A percentile compares a stretch with the other conserved stretches of the same genome.
phyloP scores from a whole-genome alignment of 1,284 basidiomycete genomes.

The Paramarasmius palmivorus region DNA sequence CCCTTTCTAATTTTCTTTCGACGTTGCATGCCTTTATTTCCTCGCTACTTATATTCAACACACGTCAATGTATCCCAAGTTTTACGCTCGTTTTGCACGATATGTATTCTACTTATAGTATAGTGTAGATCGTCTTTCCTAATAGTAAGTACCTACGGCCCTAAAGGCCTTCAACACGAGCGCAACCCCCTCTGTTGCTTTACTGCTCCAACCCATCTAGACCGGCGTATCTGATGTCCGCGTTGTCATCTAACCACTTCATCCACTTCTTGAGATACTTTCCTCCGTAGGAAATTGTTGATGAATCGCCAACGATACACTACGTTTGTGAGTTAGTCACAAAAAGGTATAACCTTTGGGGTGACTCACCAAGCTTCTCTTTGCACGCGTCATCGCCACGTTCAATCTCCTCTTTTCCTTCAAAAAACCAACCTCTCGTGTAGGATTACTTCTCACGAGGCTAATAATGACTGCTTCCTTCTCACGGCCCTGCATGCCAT shows the following conservation, averaged over 20 bases:
- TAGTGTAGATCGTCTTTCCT: too few species aligned
- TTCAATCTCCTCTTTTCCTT: conserved; percentile 90
- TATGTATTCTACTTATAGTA: too few species aligned
- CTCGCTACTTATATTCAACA: background rate
- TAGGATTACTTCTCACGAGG: conserved; percentile 86
- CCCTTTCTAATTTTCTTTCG: conserved; percentile 3
- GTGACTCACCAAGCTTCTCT: conserved; percentile 76
- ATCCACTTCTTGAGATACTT: conserved; percentile 88
- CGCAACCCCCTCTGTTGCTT: too few species aligned
- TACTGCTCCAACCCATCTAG: conserved; percentile 35
- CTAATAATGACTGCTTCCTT: conserved; percentile 89
- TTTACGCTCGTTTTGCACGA: too few species aligned
- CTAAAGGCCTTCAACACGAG: too few species aligned
- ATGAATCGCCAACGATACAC: conserved; percentile 91
- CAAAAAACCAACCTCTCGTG: conserved; percentile 89
- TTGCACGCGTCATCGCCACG: conserved; percentile 93
- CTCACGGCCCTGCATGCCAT: conserved; percentile 93
- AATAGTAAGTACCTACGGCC: too few species aligned
- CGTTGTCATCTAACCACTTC: conserved; percentile 85
- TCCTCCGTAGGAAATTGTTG: conserved; percentile 83
- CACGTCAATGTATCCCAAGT: too few species aligned
- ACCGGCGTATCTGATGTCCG: conserved; percentile 85
- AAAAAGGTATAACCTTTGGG: background rate
- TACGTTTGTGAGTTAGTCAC: conserved; percentile 27
- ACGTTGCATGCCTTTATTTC: too few species aligned